A percentile compares a stretch with the other conserved stretches of the same genome.
phyloP scores from a whole-genome alignment of 495 filamentous ascomycete species.

The Penicillium cosmopolitanum region DNA sequence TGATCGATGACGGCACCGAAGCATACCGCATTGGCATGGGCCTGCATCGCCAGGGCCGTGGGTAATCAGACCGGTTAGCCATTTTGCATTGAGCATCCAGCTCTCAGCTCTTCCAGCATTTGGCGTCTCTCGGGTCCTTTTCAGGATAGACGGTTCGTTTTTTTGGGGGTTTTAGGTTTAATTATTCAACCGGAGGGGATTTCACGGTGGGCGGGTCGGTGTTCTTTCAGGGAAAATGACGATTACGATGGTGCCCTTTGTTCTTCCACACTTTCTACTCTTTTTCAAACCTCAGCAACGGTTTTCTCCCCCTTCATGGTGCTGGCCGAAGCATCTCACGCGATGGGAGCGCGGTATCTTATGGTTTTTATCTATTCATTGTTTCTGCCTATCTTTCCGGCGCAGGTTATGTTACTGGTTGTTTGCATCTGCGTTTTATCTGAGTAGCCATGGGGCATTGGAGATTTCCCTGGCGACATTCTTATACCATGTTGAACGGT shows the following conservation, averaged over 20 bases:
- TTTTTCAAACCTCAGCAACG: conserved; percentile 14
- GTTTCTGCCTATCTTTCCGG: conserved; percentile 24
- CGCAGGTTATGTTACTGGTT: conserved; percentile 33
- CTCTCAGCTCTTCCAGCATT: conserved; percentile 16
- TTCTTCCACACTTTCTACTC: conserved; percentile 14
- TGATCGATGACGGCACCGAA: conserved; percentile 92
- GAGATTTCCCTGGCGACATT: conserved; percentile 15
- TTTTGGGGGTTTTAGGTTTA: conserved; percentile 34
- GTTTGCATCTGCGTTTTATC: conserved; percentile 18
- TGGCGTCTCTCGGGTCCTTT: conserved; percentile 34
- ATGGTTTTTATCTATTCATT: conserved; percentile 23
- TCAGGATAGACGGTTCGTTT: conserved; percentile 40
- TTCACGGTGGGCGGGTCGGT: conserved; percentile 30
- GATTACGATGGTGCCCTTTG: conserved; percentile 28
- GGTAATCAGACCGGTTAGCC: conserved; percentile 23
- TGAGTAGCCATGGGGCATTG: conserved; percentile 8
- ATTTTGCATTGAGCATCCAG: conserved; percentile 19
- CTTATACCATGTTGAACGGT: conserved; percentile 25
- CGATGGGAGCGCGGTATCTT: conserved; percentile 19
- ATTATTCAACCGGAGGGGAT: conserved; percentile 23
- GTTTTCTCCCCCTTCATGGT: not conserved
- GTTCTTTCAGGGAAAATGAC: conserved; percentile 33
- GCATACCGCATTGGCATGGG: conserved; percentile 69
- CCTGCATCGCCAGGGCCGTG: conserved; percentile 34
- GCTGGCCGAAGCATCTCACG: conserved; percentile 19